Percentiles rank a stretch among this genome's conserved stretches.
phyloP scores from a whole-genome alignment of 169 alveolate species.

The Theileria orientalis region DNA sequence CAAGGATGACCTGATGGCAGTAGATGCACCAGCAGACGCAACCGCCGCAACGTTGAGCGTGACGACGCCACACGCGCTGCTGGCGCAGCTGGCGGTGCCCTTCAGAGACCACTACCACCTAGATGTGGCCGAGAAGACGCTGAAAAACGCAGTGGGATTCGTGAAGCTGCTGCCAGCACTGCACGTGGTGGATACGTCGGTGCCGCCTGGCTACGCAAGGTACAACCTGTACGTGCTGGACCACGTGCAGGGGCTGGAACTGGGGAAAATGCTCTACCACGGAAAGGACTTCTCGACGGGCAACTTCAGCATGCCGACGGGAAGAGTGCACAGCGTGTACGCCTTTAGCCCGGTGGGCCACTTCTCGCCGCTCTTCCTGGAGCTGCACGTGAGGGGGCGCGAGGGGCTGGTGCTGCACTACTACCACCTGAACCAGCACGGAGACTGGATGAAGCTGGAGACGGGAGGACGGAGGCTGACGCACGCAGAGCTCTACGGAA shows the following conservation, averaged over 20 bases:
- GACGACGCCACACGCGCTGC: constrained; percentile 5
- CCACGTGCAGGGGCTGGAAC: neutral
- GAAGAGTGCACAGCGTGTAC: neutral
- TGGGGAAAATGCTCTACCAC: neutral
- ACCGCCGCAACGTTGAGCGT: neutral
- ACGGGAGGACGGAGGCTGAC: neutral
- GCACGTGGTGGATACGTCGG: constrained; percentile 1
- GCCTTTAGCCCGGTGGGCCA: neutral
- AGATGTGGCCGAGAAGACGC: constrained; percentile 4
- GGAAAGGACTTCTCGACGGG: constrained; percentile 1
- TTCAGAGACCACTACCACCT: neutral
- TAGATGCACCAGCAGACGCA: neutral
- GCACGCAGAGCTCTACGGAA: neutral
- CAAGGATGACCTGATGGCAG: neutral
- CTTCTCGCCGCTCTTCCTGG: constrained; percentile 12
- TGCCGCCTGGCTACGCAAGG: neutral
- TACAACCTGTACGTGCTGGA: constrained; percentile 1
- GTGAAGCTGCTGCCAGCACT: neutral
- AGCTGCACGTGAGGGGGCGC: neutral
- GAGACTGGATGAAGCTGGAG: constrained; percentile 13
- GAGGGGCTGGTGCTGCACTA: neutral
- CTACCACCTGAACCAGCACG: constrained; percentile 6
- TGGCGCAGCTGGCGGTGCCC: constrained; percentile 4
- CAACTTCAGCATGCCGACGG: constrained; percentile 1
- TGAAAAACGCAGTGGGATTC: neutral